Percentiles rank a stretch among this genome's conserved stretches.
These are phyloP conservation scores for Fusarium udum DNA, from an alignment of 2,329 filamentous ascomycete species.

Conservation along the genomic window DNA sequence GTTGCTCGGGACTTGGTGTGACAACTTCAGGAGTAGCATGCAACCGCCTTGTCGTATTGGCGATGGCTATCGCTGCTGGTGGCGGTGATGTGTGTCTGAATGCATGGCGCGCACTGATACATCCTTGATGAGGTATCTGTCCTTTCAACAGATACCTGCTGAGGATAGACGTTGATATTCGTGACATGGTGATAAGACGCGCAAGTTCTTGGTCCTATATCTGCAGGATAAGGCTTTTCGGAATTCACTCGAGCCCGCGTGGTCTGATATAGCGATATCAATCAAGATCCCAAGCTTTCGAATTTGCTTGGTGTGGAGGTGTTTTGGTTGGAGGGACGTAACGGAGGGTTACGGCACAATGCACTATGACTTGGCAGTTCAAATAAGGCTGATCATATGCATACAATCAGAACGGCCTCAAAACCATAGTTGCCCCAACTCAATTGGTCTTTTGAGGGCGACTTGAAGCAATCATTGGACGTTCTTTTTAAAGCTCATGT, in stretches of 20 bases:
- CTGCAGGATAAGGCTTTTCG: background rate
- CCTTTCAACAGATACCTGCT: conserved; percentile 61
- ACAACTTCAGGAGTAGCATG: conserved; percentile 45
- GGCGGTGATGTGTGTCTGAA: conserved; percentile 24
- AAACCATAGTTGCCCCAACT: background rate
- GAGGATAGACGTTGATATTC: conserved; percentile 55
- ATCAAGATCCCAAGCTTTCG: background rate
- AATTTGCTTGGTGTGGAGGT: background rate
- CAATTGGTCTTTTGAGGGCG: background rate
- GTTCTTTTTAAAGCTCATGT: conserved; percentile 23
- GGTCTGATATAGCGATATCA: background rate
- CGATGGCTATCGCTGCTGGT: conserved; percentile 15
- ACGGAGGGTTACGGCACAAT: conserved; percentile 3
- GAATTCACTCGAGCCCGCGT: background rate
- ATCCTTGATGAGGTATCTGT: conserved; percentile 54
- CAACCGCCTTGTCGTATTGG: conserved; percentile 38
- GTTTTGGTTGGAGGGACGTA: background rate
- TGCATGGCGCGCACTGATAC: conserved; percentile 44
- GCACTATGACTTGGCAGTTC: conserved; percentile 4
- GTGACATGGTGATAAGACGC: conserved; percentile 51
- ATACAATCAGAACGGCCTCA: background rate
- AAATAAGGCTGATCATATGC: background rate
- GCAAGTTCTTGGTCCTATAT: no score
- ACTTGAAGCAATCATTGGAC: background rate
- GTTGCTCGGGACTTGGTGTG: conserved; percentile 29